Evolutionary conservation across 768 basidiomycete genomes (phyloP), one percentile per base, ranked within the genome.

Genomic region (Termitomyces sp.): DNA sequence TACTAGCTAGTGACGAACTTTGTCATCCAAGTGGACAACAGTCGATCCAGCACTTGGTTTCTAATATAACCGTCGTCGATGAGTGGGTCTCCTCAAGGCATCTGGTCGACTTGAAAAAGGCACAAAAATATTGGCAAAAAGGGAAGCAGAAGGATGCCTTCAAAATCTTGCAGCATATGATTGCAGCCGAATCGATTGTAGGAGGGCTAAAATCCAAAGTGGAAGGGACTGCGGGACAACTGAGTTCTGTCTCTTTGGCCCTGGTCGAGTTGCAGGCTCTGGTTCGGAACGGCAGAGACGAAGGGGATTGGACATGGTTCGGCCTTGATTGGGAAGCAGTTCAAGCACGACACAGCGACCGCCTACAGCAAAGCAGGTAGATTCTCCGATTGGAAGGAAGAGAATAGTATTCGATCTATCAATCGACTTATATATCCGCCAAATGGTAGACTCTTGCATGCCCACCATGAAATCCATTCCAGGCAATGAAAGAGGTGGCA

Each of bases 61-160:
- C 50, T 32, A 58, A 51, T 12, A 48, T 54, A 7, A 16, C 4
- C 5, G 55, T 56, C 15, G 13, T 63, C 7, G 44, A 54, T 0
- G 49, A 41, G 11, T 63, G 65, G 62, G 49, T 56, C 1, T 48
- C 57, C 13, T 58, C 57, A 16, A 38, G 63, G 36, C 41, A 39
- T 33, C 18, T 15, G 25, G 53, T 53, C 12, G 64, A 66, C 50
- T 49, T 20, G 6, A 61, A 61, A 42, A 65, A 66, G 53, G 65
- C 65, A 5, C 57, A 55, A 44, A 65, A 68, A 36, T 64, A 64
- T 18, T 63, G 63, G 60, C 20, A 33, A 38, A 67, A 64, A 51
- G 58, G 60, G 43, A 60, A 52, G 49, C 52, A 48, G 15, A 58
- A 60, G 32, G 61, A 58, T 11, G 57, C 54, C 10, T 65, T 53